These are phyloP conservation scores for Nemania serpens DNA, from an alignment of 2,329 filamentous ascomycete species.

Conservation along the genomic window DNA sequence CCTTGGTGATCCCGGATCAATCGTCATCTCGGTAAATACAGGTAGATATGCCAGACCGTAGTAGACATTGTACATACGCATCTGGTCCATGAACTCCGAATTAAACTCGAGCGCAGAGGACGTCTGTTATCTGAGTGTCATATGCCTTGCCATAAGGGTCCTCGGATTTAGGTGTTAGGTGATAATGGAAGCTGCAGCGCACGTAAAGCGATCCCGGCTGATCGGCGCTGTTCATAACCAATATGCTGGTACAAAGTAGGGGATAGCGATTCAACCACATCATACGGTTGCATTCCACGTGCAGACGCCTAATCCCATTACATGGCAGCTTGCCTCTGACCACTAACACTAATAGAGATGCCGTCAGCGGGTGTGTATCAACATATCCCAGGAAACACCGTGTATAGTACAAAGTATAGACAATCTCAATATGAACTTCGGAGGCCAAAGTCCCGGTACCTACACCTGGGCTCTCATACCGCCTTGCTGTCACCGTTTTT, in stretches of 20 bases:
- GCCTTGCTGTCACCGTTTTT: conserved; percentile 12
- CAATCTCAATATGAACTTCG: conserved; percentile 14
- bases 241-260: background rate
- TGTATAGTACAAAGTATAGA: background rate
- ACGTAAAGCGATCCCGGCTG: conserved; percentile 6
- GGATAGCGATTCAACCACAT: background rate
- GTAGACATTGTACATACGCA: background rate
- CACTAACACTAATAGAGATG: background rate
- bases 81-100: background rate
- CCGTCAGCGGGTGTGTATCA: background rate
- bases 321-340: conserved; percentile 3
- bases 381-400: background rate
- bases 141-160: background rate
- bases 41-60: background rate
- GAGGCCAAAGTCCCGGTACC: conserved; percentile 19
- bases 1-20: conserved; percentile 20
- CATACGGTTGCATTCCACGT: conserved; percentile 5
- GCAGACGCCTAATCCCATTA: background rate
- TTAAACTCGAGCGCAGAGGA: background rate
- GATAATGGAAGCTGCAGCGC: conserved; percentile 12
- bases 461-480: conserved; percentile 9
- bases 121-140: background rate
- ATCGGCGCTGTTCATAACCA: conserved; percentile 3
- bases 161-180: conserved; percentile 4
- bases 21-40: conserved; percentile 1